Conservation (phyloP, 495 filamentous ascomycete genomes). For the Jackrogersella multiformis region DNA sequence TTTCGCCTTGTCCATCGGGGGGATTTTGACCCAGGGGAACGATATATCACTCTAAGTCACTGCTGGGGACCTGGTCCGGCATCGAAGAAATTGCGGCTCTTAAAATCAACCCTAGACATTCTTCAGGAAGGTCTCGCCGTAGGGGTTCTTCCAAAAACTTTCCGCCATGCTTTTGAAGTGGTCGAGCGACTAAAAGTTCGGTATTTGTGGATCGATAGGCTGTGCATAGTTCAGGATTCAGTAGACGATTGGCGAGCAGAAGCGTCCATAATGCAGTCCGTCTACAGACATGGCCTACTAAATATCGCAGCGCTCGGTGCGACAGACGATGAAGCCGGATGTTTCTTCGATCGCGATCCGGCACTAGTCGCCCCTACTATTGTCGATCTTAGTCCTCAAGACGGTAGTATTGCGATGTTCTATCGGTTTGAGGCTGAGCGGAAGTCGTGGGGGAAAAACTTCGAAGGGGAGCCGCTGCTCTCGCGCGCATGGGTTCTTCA, state of each 20-base stretch:
- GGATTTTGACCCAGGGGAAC: slow-evolving; percentile 29
- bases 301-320: slow-evolving; percentile 34
- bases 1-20: slow-evolving; percentile 31
- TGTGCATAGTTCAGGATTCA: slow-evolving; percentile 39
- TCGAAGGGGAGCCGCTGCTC: slow-evolving; percentile 23
- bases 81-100: slow-evolving; percentile 18
- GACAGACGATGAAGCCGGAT: slow-evolving; percentile 18
- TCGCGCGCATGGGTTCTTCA: slow-evolving; percentile 39
- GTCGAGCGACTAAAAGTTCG: slow-evolving; percentile 23
- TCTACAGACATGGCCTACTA: slow-evolving; percentile 23
- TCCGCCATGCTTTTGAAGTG: slow-evolving; percentile 31
- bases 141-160: slow-evolving; percentile 14
- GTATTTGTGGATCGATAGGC: slow-evolving; percentile 36
- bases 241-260: slow-evolving; percentile 30
- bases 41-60: slow-evolving; percentile 36
- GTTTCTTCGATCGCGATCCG: slow-evolving; percentile 30
- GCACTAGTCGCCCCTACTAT: slow-evolving; percentile 11
- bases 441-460: slow-evolving; percentile 13
- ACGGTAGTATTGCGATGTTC: background rate
- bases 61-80: slow-evolving; percentile 22
- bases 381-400: slow-evolving; percentile 11
- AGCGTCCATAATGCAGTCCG: slow-evolving; percentile 23
- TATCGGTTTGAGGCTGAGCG: slow-evolving; percentile 12
- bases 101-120: background rate
- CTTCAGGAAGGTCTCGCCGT: slow-evolving; percentile 7